A percentile compares a stretch with the other conserved stretches of the same genome.
phyloP scores from a whole-genome alignment of 1,284 basidiomycete genomes.

The Cutaneotrichosporon spelunceum region DNA sequence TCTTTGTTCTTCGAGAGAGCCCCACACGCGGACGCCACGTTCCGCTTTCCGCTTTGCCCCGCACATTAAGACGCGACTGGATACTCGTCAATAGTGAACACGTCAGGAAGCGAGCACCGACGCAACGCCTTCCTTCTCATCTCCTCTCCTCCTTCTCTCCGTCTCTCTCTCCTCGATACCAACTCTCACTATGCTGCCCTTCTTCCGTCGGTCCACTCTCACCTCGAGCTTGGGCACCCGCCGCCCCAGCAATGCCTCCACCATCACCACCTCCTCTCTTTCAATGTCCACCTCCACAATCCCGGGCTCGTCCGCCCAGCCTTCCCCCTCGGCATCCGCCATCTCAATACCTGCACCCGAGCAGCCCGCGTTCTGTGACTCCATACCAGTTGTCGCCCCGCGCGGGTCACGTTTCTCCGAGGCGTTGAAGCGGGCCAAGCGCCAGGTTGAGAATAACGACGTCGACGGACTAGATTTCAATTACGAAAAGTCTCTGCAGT shows the following conservation, averaged over 20 bases:
- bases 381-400: not conserved
- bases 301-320: not conserved
- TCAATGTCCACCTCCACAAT: not conserved
- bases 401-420: not conserved
- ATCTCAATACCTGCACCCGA: not conserved
- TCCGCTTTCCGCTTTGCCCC: not conserved
- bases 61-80: not conserved
- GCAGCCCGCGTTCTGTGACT: not conserved
- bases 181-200: not conserved
- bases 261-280: not conserved
- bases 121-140: no score
- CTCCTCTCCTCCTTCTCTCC: no score
- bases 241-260: not conserved
- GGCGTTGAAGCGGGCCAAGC: not conserved
- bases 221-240: not conserved
- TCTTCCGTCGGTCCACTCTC: not conserved
- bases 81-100: no score
- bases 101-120: no score
- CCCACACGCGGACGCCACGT: no score
- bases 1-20: no score
- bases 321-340: not conserved
- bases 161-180: no score
- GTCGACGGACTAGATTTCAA: not conserved
- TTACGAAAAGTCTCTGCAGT: not conserved
- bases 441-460: not conserved